A percentile compares a stretch with the other conserved stretches of the same genome.
phyloP scores from a whole-genome alignment of 1,284 basidiomycete species.

The Ustilago bromivora region DNA sequence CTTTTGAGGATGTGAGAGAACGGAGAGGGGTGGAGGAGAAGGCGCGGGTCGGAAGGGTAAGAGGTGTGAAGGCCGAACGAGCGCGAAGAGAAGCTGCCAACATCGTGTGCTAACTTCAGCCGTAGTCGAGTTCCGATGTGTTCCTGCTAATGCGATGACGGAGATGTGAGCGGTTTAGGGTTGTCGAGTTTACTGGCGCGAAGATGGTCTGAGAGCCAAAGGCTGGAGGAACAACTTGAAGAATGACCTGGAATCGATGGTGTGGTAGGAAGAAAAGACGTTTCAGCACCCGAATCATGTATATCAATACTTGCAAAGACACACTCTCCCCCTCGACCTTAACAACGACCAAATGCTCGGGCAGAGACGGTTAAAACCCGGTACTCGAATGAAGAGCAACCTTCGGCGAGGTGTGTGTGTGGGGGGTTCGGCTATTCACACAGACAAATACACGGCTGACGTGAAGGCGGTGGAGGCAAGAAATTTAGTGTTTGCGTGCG shows the following conservation, averaged over 20 bases:
- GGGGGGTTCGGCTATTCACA: conserved; percentile 14
- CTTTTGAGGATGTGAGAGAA: conserved; percentile 35
- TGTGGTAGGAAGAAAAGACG: background rate
- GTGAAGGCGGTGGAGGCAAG: conserved; percentile 3
- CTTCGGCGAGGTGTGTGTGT: conserved; percentile 4
- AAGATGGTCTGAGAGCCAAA: background rate
- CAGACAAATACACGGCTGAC: background rate
- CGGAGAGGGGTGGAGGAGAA: conserved; percentile 17
- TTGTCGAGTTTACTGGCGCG: background rate
- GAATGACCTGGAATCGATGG: background rate
- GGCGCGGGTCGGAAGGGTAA: conserved; percentile 29
- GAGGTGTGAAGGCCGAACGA: conserved; percentile 17
- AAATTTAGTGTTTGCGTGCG: background rate
- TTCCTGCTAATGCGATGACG: background rate
- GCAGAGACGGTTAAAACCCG: conserved; percentile 6
- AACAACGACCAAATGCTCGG: background rate
- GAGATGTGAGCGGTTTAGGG: background rate
- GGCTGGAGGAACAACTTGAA: background rate
- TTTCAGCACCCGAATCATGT: background rate
- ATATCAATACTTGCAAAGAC: conserved; percentile 1
- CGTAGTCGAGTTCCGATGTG: background rate
- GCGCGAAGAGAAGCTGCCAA: conserved; percentile 35
- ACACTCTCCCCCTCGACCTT: background rate
- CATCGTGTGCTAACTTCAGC: conserved; percentile 16
- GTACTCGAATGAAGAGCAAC: background rate